Evolutionary conservation across 805 yeast genomes (phyloP).

Genomic region (Ogataea sp.): DNA sequence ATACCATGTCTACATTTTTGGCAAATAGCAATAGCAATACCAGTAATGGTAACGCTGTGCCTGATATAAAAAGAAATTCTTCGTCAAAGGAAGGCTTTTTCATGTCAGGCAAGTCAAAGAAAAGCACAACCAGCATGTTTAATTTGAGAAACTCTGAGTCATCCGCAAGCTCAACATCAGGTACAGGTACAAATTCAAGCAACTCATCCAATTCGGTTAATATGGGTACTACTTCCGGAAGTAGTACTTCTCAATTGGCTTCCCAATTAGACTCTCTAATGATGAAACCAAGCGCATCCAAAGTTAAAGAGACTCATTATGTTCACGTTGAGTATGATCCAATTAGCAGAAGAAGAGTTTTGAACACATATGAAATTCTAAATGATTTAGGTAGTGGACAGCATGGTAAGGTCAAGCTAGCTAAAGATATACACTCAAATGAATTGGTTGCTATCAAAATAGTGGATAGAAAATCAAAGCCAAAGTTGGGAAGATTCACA

Average conservation of each 20-base stretch:
- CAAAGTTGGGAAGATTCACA: constrained; percentile 36
- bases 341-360: constrained; percentile 63
- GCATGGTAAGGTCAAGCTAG: constrained; percentile 96
- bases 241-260: background rate
- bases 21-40: no score
- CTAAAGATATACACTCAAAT: constrained; percentile 56
- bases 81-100: constrained; percentile 12
- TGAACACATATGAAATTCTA: constrained; percentile 85
- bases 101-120: background rate
- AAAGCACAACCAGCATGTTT: background rate
- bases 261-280: background rate
- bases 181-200: background rate
- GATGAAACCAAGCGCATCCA: constrained; percentile 7
- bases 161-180: constrained; percentile 2
- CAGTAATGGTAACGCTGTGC: no score
- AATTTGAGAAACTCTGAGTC: background rate
- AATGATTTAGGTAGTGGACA: constrained; percentile 92
- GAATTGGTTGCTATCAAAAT: constrained; percentile 88
- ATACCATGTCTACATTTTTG: no score
- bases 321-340: constrained; percentile 88
- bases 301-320: constrained; percentile 76
- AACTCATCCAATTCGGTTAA: background rate
- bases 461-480: constrained; percentile 65
- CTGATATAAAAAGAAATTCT: no score
- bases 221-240: background rate